A percentile compares a stretch with the other conserved stretches of the same genome.
These are phyloP conservation scores for Eucalyptus grandis DNA, from an alignment of 345 rosid species.

Conservation along the genomic window DNA sequence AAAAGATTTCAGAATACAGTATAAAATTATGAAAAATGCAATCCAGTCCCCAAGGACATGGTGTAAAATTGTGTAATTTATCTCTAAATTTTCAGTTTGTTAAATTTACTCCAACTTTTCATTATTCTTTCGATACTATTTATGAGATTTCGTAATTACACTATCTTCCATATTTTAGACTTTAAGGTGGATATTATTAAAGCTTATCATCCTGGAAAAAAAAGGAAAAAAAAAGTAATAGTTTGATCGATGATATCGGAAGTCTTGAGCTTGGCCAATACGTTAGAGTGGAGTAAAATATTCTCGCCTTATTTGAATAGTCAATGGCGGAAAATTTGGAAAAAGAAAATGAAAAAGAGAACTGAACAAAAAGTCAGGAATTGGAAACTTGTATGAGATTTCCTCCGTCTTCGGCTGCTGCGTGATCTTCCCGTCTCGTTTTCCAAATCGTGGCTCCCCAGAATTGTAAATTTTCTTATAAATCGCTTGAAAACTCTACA, in stretches of 20 bases:
- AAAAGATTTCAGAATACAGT: not conserved
- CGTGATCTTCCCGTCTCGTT: not conserved
- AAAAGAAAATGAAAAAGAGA: not conserved
- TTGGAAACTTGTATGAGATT: not conserved
- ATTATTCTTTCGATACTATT: not conserved
- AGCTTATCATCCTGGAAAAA: not conserved
- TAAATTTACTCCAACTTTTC: not conserved
- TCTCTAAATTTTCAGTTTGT: rapidly evolving
- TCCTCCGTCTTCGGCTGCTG: not conserved
- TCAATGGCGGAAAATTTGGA: not conserved
- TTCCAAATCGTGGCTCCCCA: not conserved
- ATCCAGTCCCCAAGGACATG: not conserved
- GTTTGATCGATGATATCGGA: not conserved
- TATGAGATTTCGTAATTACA: not conserved
- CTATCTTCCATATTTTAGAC: not conserved
- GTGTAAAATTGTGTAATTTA: not conserved
- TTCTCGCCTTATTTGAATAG: not conserved
- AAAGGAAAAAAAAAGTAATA: not conserved
- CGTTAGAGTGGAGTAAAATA: not conserved
- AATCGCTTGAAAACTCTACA: not conserved
- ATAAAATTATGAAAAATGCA: not conserved
- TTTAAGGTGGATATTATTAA: not conserved
- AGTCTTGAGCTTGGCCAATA: not conserved
- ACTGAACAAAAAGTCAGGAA: not conserved
- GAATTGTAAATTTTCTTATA: not conserved